phyloP scores from a whole-genome alignment of 768 basidiomycete species.

The Calocybe indica region DNA sequence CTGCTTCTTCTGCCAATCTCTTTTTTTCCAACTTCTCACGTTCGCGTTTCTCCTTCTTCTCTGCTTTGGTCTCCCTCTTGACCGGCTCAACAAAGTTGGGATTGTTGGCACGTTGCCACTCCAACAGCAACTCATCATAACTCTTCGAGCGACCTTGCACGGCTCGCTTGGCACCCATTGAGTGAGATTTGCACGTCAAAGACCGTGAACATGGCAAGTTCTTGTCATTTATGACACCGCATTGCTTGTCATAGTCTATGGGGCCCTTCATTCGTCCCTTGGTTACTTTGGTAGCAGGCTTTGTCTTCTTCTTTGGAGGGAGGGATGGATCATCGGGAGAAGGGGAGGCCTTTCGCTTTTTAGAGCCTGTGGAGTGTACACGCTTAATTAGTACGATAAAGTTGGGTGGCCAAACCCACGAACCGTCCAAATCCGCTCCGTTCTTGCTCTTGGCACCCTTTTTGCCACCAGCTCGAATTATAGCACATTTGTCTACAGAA shows the following conservation, averaged over 20 bases:
- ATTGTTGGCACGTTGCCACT: constrained; percentile 87
- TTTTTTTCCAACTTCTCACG: constrained; percentile 82
- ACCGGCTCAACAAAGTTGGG: constrained; percentile 87
- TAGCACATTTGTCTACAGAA: constrained; percentile 51
- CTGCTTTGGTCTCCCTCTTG: constrained; percentile 80
- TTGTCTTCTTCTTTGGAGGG: constrained; percentile 75
- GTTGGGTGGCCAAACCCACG: background rate
- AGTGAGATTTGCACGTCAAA: constrained; percentile 96
- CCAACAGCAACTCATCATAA: constrained; percentile 84
- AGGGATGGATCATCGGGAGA: constrained; percentile 56
- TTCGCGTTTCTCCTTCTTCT: constrained; percentile 82
- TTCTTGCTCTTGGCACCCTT: constrained; percentile 53
- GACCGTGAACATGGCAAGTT: constrained; percentile 88
- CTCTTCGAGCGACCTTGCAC: constrained; percentile 79
- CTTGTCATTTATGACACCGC: constrained; percentile 97
- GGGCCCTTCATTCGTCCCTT: constrained; percentile 82
- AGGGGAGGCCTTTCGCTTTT: constrained; percentile 82
- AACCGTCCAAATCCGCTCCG: constrained; percentile 34
- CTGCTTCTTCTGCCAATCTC: constrained; percentile 61
- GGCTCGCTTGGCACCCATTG: constrained; percentile 93
- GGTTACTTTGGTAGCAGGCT: constrained; percentile 61
- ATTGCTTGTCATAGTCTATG: constrained; percentile 87
- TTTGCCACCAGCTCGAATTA: constrained; percentile 46
- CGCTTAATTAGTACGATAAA: background rate
- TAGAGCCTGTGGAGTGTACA: constrained; percentile 36